Evolutionary conservation across 1,139 yeast genomes (phyloP).

Genomic region (Scheffersomyces illinoinensis): DNA sequence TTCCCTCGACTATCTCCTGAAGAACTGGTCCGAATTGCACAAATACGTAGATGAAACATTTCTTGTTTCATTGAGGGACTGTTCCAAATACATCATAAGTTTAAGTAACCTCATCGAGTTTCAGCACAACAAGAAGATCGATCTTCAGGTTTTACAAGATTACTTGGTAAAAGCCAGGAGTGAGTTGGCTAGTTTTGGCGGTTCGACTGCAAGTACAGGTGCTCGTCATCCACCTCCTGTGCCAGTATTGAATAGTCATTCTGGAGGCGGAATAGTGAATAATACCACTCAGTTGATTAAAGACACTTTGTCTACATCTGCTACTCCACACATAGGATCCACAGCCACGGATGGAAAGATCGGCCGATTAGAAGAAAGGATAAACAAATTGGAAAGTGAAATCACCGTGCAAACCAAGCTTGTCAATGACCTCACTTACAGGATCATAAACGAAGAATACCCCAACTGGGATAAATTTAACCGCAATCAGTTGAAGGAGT

Average conservation of each 20-base stretch:
- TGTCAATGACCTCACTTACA: conserved; percentile 61
- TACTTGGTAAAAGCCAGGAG: conserved; percentile 68
- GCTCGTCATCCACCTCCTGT: conserved; percentile 26
- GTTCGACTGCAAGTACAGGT: conserved; percentile 8
- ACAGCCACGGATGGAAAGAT: conserved; percentile 37
- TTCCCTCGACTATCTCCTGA: conserved; percentile 51
- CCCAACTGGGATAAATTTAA: conserved; percentile 82
- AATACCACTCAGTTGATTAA: conserved; percentile 48
- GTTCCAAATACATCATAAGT: conserved; percentile 81
- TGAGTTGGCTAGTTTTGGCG: conserved; percentile 46
- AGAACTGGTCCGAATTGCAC: conserved; percentile 43
- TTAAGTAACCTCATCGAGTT: conserved; percentile 75
- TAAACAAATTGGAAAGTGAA: conserved; percentile 46
- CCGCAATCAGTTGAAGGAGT: conserved; percentile 69
- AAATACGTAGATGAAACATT: conserved; percentile 79
- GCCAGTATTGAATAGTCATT: conserved; percentile 26
- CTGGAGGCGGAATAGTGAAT: conserved; percentile 38
- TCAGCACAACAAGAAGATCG: conserved; percentile 89
- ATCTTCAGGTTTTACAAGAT: conserved; percentile 81
- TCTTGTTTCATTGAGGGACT: conserved; percentile 78
- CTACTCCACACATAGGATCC: conserved; percentile 44
- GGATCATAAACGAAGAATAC: conserved; percentile 77
- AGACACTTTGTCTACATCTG: conserved; percentile 48
- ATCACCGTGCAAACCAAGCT: conserved; percentile 54
- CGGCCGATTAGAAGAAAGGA: conserved; percentile 32